A percentile compares a stretch with the other conserved stretches of the same genome.
These are phyloP conservation scores for Batkoa obscura DNA, from an alignment of 371 early-diverging fungal genomes.

Conservation along the genomic window DNA sequence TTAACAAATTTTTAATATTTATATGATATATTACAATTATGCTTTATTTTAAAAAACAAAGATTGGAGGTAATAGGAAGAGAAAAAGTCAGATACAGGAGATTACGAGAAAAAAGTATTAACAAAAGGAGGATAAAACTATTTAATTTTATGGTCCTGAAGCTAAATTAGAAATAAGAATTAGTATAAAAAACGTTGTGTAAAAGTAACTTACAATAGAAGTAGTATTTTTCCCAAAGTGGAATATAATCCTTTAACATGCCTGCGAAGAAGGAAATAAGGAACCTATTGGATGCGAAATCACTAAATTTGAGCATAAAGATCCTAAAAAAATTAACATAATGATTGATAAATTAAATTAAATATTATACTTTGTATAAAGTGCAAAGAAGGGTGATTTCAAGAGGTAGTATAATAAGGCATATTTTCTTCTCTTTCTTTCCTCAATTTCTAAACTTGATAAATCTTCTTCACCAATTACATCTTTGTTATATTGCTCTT, in stretches of 20 bases:
- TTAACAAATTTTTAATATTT: too few relatives aligned
- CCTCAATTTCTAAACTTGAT: slow-evolving; percentile 53
- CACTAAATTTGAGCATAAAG: slow-evolving; percentile 24
- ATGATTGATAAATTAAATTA: neutral
- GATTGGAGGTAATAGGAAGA: too few relatives aligned
- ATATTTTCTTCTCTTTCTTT: slow-evolving; percentile 43
- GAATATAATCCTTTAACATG: slow-evolving; percentile 70
- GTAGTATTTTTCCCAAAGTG: slow-evolving; percentile 82
- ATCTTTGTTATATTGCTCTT: slow-evolving; percentile 14
- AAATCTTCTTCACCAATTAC: slow-evolving; percentile 13
- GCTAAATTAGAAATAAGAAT: too few relatives aligned
- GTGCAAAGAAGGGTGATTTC: slow-evolving; percentile 66
- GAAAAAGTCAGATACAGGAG: too few relatives aligned
- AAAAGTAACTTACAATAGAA: slow-evolving; percentile 43
- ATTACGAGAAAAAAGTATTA: too few relatives aligned
- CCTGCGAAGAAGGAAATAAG: slow-evolving; percentile 22
- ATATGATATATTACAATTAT: too few relatives aligned
- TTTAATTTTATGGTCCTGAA: too few relatives aligned
- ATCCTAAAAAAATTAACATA: slow-evolving; percentile 9
- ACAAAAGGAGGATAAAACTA: too few relatives aligned
- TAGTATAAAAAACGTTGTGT: too few relatives aligned
- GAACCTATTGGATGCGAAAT: slow-evolving; percentile 30
- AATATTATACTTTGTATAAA: slow-evolving; percentile 40
- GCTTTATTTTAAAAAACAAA: too few relatives aligned
- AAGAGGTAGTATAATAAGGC: slow-evolving; percentile 60